phyloP scores from a whole-genome alignment of 305 asterid species.

The Coffea humblotiana region DNA sequence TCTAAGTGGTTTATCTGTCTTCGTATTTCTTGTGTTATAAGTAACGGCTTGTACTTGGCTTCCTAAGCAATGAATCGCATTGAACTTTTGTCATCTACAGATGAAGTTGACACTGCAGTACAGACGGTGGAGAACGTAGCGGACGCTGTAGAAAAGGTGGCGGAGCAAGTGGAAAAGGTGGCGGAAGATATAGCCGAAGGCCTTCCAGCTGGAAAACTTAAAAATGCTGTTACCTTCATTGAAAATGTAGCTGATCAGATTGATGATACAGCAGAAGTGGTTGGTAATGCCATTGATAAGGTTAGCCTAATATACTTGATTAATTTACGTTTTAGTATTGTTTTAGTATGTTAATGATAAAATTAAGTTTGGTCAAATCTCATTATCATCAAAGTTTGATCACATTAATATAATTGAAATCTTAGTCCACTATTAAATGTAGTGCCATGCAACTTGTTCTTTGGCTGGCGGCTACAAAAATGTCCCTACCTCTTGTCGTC shows the following conservation, averaged over 20 bases:
- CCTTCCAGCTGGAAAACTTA: constrained; percentile 49
- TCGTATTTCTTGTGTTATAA: too few relatives aligned
- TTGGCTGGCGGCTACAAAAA: neutral
- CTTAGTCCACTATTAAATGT: neutral
- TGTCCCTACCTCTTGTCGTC: neutral
- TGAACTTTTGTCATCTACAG: too few relatives aligned
- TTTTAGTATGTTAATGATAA: too few relatives aligned
- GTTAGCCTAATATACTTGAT: constrained; percentile 10
- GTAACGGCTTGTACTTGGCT: too few relatives aligned
- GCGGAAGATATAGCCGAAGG: constrained; percentile 19
- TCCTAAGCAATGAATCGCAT: too few relatives aligned
- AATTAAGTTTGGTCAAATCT: too few relatives aligned
- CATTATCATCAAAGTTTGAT: neutral
- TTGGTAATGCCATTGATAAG: constrained; percentile 60
- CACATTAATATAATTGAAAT: neutral
- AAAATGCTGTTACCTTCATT: constrained; percentile 23
- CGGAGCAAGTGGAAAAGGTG: constrained; percentile 27
- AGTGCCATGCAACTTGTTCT: neutral
- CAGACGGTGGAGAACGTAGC: constrained; percentile 57
- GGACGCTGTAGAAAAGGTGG: constrained; percentile 53
- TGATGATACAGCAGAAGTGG: constrained; percentile 43
- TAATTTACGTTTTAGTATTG: too few relatives aligned
- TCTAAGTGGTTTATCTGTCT: too few relatives aligned
- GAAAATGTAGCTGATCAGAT: constrained; percentile 52
- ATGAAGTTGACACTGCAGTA: constrained; percentile 37